These are phyloP conservation scores for Clarireedia paspali DNA, from an alignment of 2,329 filamentous ascomycete genomes.

Conservation along the genomic window DNA sequence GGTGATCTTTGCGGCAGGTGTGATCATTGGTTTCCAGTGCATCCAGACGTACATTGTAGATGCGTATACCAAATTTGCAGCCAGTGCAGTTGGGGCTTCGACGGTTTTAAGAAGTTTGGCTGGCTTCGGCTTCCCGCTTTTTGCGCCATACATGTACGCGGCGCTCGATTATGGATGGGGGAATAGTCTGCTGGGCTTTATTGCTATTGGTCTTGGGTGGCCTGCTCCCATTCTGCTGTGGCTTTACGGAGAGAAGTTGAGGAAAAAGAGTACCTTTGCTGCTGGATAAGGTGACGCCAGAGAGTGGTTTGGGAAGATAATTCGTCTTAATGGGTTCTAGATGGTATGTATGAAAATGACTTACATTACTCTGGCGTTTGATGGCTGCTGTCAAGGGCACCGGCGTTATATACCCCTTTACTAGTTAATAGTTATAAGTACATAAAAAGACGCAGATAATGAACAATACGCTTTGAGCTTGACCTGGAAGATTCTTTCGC, in stretches of 20 bases:
- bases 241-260: conserved; percentile 32
- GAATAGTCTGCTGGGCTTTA: conserved; percentile 38
- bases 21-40: conserved; percentile 30
- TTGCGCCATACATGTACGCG: conserved; percentile 26
- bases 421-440: too few species aligned
- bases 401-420: too few species aligned
- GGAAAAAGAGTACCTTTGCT: conserved; percentile 36
- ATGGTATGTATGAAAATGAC: too few species aligned
- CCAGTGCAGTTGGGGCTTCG: conserved; percentile 33
- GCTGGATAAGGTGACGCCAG: conserved; percentile 15
- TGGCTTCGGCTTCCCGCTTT: conserved; percentile 25
- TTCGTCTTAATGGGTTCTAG: too few species aligned
- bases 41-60: conserved; percentile 46
- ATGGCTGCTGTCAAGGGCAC: too few species aligned
- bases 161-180: conserved; percentile 40
- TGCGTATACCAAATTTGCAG: conserved; percentile 33
- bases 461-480: too few species aligned
- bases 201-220: conserved; percentile 44
- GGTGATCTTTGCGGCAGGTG: conserved; percentile 41
- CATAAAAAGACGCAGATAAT: too few species aligned
- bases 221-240: conserved; percentile 40
- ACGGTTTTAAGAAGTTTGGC: conserved; percentile 24
- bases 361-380: too few species aligned
- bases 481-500: too few species aligned
- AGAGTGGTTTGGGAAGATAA: not conserved